Conservation (phyloP, 1,139 yeast species). For the Meyerozyma sp. region DNA sequence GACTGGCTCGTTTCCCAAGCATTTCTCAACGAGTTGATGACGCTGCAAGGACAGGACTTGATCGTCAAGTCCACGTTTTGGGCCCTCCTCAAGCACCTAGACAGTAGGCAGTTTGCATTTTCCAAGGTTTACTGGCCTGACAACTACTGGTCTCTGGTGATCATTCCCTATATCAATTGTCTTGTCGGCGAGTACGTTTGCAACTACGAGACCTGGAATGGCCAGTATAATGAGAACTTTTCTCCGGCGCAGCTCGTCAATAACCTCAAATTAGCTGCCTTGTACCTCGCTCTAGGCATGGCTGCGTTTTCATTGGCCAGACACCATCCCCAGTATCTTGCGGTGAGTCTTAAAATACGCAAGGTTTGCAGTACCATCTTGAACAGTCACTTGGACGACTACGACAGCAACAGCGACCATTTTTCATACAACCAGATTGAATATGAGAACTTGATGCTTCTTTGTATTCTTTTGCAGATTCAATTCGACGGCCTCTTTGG, state of each 20-base stretch:
- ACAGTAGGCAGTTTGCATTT: constrained; percentile 11
- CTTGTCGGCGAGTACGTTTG: constrained; percentile 29
- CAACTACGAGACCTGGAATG: constrained; percentile 16
- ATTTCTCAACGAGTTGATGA: constrained; percentile 15
- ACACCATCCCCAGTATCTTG: constrained; percentile 16
- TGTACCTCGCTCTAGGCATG: constrained; percentile 23
- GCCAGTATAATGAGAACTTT: constrained; percentile 7
- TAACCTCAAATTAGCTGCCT: constrained; percentile 21
- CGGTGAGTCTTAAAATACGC: constrained; percentile 31
- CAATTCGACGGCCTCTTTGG: constrained; percentile 34
- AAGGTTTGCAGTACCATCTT: constrained; percentile 19
- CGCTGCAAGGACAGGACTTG: constrained; percentile 1
- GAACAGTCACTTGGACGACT: constrained; percentile 24
- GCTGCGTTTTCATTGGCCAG: constrained; percentile 16
- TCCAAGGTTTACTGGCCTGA: constrained; percentile 15
- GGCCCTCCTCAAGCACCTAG: neutral
- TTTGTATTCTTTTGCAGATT: constrained; percentile 32
- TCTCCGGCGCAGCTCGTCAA: constrained; percentile 8
- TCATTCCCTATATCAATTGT: constrained; percentile 26
- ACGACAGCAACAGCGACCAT: neutral
- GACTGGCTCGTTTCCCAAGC: constrained; percentile 32
- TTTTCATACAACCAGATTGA: constrained; percentile 2
- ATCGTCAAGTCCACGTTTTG: neutral
- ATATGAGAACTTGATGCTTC: constrained; percentile 15
- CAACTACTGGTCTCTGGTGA: constrained; percentile 26